phyloP scores from a whole-genome alignment of 352 stramenopile genomes.

The Pythium vanterpoolii region DNA sequence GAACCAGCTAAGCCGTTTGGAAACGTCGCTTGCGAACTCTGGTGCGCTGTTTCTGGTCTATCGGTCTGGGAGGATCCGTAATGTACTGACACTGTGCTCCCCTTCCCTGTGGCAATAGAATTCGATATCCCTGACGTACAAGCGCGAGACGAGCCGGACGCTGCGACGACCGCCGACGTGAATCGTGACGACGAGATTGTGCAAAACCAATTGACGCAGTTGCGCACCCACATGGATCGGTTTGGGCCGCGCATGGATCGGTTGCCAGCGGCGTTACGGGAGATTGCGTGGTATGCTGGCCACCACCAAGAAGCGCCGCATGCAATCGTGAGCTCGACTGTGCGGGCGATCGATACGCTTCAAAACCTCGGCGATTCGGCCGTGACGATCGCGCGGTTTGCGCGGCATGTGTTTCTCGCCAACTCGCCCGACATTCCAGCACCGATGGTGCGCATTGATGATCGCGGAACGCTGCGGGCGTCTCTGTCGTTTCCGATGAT shows the following conservation, averaged over 20 bases:
- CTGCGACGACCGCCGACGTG: background rate
- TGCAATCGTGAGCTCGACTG: slow-evolving; percentile 21
- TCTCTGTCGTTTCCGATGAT: slow-evolving; percentile 23
- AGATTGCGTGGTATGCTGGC: slow-evolving; percentile 19
- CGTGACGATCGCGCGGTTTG: slow-evolving; percentile 20
- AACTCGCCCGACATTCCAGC: slow-evolving; percentile 23
- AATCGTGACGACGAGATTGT: slow-evolving; percentile 17
- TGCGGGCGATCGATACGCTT: slow-evolving; percentile 23
- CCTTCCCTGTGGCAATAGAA: slow-evolving; percentile 1
- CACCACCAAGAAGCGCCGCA: slow-evolving; percentile 21
- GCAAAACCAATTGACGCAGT: slow-evolving; percentile 9
- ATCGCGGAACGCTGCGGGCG: slow-evolving; percentile 17
- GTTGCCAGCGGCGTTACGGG: slow-evolving; percentile 15
- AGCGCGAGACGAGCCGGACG: slow-evolving; percentile 6
- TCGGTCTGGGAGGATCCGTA: too few relatives aligned
- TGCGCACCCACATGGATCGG: slow-evolving; percentile 13
- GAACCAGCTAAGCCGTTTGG: slow-evolving; percentile 16
- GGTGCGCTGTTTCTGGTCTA: slow-evolving; percentile 1
- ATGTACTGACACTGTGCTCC: too few relatives aligned
- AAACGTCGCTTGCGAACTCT: slow-evolving; percentile 9
- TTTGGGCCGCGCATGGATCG: slow-evolving; percentile 21
- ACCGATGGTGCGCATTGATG: slow-evolving; percentile 20
- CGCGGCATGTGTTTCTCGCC: slow-evolving; percentile 24
- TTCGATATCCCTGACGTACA: slow-evolving; percentile 16
- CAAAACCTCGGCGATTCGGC: slow-evolving; percentile 24